phyloP scores from a whole-genome alignment of 257 asterid species.

The Solanum megistacrolobum region DNA sequence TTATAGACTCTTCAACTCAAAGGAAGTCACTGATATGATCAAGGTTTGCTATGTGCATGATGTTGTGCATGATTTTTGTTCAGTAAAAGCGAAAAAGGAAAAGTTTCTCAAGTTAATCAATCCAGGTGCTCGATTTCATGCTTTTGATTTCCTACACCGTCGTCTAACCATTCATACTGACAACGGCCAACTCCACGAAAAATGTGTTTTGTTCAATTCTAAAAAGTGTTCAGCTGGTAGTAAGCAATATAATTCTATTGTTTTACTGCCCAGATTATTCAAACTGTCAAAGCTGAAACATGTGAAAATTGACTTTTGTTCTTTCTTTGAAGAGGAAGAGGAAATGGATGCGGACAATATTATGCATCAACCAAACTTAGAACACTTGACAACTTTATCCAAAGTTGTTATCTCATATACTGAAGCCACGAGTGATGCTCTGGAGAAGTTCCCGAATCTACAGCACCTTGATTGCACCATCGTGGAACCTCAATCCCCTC shows the following conservation, averaged over 20 bases:
- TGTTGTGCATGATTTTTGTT: no score
- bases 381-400: neutral
- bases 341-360: no score
- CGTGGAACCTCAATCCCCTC: neutral
- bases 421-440: neutral
- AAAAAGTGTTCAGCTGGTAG: neutral
- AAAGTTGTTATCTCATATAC: neutral
- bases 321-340: neutral
- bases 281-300: neutral
- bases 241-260: neutral
- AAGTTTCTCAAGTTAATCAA: no score
- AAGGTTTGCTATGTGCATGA: no score
- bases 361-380: neutral
- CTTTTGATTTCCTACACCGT: no score
- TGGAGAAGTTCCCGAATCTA: neutral
- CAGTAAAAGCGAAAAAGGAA: no score
- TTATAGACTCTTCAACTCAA: no score
- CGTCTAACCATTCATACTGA: neutral
- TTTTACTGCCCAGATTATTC: neutral
- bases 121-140: no score
- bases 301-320: rapidly evolving
- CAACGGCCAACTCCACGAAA: neutral
- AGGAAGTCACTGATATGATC: no score
- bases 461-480: neutral
- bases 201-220: neutral